These are phyloP conservation scores for Setomelanomma holmii DNA, from an alignment of 2,329 filamentous ascomycete genomes.

Conservation along the genomic window DNA sequence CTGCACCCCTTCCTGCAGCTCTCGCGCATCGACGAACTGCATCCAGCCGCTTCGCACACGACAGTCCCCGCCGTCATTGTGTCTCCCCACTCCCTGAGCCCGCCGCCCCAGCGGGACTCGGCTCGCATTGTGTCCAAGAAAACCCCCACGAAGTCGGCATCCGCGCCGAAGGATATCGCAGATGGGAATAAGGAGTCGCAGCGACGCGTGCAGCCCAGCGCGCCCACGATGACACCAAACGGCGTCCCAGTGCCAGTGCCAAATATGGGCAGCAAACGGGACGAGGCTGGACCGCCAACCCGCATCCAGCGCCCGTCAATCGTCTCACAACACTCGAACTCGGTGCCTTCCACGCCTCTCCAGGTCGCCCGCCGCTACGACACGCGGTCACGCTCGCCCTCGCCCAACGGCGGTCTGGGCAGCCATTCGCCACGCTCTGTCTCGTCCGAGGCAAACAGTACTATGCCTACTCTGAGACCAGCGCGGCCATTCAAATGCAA, in stretches of 20 bases:
- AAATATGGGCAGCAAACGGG: conserved; percentile 38
- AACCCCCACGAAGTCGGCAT: conserved; percentile 31
- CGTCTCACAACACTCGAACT: conserved; percentile 76
- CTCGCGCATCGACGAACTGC: conserved; percentile 37
- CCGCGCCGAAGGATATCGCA: conserved; percentile 40
- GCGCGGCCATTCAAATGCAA: conserved; percentile 71
- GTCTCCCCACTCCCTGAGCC: conserved; percentile 46
- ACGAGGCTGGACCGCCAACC: conserved; percentile 28
- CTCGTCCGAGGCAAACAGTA: conserved; percentile 85
- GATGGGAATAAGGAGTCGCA: conserved; percentile 47
- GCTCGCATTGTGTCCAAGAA: conserved; percentile 40
- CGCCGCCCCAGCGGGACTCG: conserved; percentile 43
- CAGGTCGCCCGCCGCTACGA: conserved; percentile 85
- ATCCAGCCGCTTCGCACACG: conserved; percentile 21
- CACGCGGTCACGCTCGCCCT: conserved; percentile 78
- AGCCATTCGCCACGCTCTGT: conserved; percentile 89
- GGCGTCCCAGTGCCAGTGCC: conserved; percentile 15
- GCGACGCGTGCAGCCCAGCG: conserved; percentile 44
- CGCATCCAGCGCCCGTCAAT: conserved; percentile 56
- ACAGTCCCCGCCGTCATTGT: conserved; percentile 46
- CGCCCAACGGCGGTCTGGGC: conserved; percentile 73
- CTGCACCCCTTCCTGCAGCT: conserved; percentile 40
- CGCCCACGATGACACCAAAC: conserved; percentile 49
- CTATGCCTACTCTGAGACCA: conserved; percentile 71
- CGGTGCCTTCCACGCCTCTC: conserved; percentile 90